phyloP scores from a whole-genome alignment of 768 basidiomycete species.

The Boletus eberwhitei region DNA sequence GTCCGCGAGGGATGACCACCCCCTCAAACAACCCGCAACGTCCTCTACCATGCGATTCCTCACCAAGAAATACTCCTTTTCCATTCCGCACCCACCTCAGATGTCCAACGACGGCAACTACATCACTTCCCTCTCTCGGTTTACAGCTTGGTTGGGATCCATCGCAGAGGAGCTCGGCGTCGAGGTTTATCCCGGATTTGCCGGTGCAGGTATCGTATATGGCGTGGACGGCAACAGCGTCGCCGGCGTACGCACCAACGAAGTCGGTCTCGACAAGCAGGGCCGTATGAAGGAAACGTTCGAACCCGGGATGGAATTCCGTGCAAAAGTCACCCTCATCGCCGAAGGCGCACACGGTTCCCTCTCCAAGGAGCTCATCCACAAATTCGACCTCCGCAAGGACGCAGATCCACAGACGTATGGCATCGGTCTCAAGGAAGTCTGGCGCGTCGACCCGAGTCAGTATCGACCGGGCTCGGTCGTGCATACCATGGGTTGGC shows the following conservation, averaged over 20 bases:
- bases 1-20: slow-evolving; percentile 63
- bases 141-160: slow-evolving; percentile 84
- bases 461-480: slow-evolving; percentile 67
- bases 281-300: slow-evolving; percentile 79
- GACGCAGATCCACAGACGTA: slow-evolving; percentile 85
- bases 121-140: slow-evolving; percentile 82
- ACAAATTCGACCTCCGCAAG: slow-evolving; percentile 69
- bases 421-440: slow-evolving; percentile 94
- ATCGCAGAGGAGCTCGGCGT: slow-evolving; percentile 87
- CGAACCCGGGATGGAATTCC: slow-evolving; percentile 96
- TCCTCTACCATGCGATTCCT: slow-evolving; percentile 84
- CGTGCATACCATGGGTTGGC: slow-evolving; percentile 96
- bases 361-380: slow-evolving; percentile 75
- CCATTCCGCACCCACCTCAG: slow-evolving; percentile 94
- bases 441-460: slow-evolving; percentile 80
- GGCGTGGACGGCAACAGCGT: slow-evolving; percentile 43
- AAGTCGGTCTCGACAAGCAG: slow-evolving; percentile 83
- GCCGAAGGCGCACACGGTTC: slow-evolving; percentile 96
- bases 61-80: slow-evolving; percentile 63
- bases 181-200: slow-evolving; percentile 96
- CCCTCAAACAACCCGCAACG: slow-evolving; percentile 75
- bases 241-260: slow-evolving; percentile 85
- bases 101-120: slow-evolving; percentile 96
- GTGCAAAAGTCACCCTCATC: slow-evolving; percentile 85
- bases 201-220: slow-evolving; percentile 81